Base-by-base conservation (phyloP, 2,329 filamentous ascomycete genomes). In the Talaromyces islandicus region DNA sequence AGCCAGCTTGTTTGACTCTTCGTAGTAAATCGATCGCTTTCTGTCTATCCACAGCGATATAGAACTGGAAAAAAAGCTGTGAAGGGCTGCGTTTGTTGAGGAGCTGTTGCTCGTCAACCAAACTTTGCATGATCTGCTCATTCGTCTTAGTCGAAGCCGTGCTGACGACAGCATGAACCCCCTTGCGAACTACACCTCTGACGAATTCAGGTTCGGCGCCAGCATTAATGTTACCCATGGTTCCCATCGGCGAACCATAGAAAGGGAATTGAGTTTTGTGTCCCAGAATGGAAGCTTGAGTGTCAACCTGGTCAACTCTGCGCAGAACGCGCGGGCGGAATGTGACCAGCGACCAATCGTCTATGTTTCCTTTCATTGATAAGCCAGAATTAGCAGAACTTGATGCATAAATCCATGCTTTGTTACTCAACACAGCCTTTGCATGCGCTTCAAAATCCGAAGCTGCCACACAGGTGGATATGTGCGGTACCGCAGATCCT, bases 281-380 rank as follows among this genome's bases (percentile, higher is more conserved):
- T 32, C 54, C 54, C 21, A 56, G 25, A 9, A 56, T 41, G 27
- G 54, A 32, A 24, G 32, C 14, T n/a, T 27, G 32, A 7, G 32
- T 27, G 41, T 43, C 19, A 43, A 41, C 41, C 17, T 63, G 62
- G 0, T 66, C 69, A 29, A 79, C 71, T 35, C 76, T 72, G 38
- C 74, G 70, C 2, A 80, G 67, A 27, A 80, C 70, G n/a, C 80
- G 73, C 4, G 81, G 80, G 7, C 80, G 73, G 41, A 82, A 74
- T 66, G 38, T 27, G 21, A 56, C 25, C 14, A 25, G 38, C 9
- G 32, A 25, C 17, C 24, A 56, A 25, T 56, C 54, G 17, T 24
- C 27, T 29, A 24, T n/a, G 25, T 56, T 56, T 2, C 17, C 19
- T 46, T 25, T 56, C 54, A 41, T 11, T 12, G 54, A 25, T 1